phyloP scores from a whole-genome alignment of 2,329 filamentous ascomycete species.

The Botrytis cinerea region DNA sequence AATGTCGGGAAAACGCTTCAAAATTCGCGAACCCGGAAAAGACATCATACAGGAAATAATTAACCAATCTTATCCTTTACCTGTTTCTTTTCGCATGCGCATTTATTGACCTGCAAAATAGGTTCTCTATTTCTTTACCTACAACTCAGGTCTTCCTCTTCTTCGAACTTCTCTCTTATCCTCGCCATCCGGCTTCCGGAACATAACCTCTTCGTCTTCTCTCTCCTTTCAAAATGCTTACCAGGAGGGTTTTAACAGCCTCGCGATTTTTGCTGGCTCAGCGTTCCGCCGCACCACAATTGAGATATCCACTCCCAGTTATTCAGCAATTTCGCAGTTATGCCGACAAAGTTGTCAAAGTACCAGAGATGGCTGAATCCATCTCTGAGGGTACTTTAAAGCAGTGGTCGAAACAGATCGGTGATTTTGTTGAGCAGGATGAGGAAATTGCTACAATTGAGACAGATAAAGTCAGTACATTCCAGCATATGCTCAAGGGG shows the following conservation, averaged over 20 bases:
- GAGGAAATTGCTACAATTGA: slow-evolving; percentile 99
- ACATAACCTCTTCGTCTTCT: slow-evolving; percentile 25
- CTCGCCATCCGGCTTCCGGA: slow-evolving; percentile 30
- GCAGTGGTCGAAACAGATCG: slow-evolving; percentile 89
- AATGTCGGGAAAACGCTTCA: slow-evolving; percentile 16
- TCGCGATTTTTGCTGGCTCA: slow-evolving; percentile 40
- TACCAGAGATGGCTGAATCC: slow-evolving; percentile 97
- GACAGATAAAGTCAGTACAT: slow-evolving; percentile 80
- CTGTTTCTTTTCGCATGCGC: slow-evolving; percentile 22
- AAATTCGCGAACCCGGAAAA: slow-evolving; percentile 25
- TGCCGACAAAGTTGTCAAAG: slow-evolving; percentile 86
- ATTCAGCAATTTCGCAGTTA: slow-evolving; percentile 60
- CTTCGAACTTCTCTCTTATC: slow-evolving; percentile 23
- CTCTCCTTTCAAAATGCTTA: slow-evolving; percentile 37
- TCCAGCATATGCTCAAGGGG: background rate
- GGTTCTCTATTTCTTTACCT: slow-evolving; percentile 6
- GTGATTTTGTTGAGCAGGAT: slow-evolving; percentile 91
- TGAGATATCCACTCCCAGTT: slow-evolving; percentile 48
- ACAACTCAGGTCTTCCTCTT: slow-evolving; percentile 11
- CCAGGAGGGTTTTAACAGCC: slow-evolving; percentile 39
- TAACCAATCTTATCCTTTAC: slow-evolving; percentile 12
- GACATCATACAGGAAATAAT: slow-evolving; percentile 18
- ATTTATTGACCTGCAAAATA: slow-evolving; percentile 3
- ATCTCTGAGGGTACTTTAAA: slow-evolving; percentile 97
- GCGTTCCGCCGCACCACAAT: slow-evolving; percentile 33